Base-by-base conservation (phyloP, 805 yeast species). In the Tetrapisispora arboricola region DNA sequence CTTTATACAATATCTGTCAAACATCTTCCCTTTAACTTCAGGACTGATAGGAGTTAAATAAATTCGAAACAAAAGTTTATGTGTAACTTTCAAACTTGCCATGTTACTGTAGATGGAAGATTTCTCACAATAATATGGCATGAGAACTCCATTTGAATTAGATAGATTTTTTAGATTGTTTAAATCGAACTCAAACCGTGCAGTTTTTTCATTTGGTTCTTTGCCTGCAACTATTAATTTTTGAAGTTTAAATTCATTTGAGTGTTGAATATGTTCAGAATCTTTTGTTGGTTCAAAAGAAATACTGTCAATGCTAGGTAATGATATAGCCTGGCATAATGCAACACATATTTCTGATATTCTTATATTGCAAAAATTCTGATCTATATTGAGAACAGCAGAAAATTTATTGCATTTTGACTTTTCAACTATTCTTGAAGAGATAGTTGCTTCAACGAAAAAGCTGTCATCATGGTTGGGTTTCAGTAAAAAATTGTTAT, bases 51-150 rank as follows among this genome's bases (percentile, higher is more conserved):
- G 32, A 17, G n/a, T 13, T 17, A 38, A 15, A 24, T 6, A 16
- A 5, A 50, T 30, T 27, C 42, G 37, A 22, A 50, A 15, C 16
- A 40, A 25, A 3, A 50, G 20, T 32, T 41, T 39, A 37, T 50
- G 54, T 16, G 48, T 46, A 20, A 48, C 45, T 41, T 50, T 50
- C 22, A 50, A 28, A 15, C 50, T 35, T 12, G 49, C 48, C 3
- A 30, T 27, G 10, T 18, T 27, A 3, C 21, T 16, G 17, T 22
- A n/a, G 9, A 24, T 15, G 2, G 32, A 20, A 12, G 39, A 26
- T 21, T 45, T 43, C 24, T 50, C 54, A 35, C 50, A 50, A 34
- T 50, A 46, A 28, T 36, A 48, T 12, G 53, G 53, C 22, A 40
- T 43, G 10, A 45, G 8, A 12, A 21, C 15, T 4, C 36, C 24